Percentiles rank a stretch among this genome's conserved stretches.
These are phyloP conservation scores for Myxozyma neglecta DNA, from an alignment of 805 yeast genomes.

Conservation along the genomic window DNA sequence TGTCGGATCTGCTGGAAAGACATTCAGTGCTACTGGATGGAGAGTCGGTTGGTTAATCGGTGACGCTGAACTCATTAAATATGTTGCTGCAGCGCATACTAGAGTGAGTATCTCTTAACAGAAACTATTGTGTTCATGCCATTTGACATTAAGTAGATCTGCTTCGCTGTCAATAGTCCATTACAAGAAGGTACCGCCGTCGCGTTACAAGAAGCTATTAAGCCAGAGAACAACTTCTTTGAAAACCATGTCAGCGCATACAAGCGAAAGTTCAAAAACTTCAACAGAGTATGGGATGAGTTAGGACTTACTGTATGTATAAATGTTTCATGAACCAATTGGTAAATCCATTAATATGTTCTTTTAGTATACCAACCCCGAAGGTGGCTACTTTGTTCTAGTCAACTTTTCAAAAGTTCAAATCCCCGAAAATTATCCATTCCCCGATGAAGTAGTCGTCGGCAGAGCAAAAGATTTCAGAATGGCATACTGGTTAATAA, in stretches of 20 bases:
- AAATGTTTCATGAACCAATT: too few relatives aligned
- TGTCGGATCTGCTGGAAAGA: slow-evolving; percentile 96
- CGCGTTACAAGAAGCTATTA: slow-evolving; percentile 60
- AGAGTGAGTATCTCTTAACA: slow-evolving; percentile 43
- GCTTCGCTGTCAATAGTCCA: slow-evolving; percentile 88
- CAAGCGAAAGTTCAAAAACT: slow-evolving; percentile 66
- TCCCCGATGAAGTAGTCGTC: slow-evolving; percentile 64
- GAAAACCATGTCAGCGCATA: slow-evolving; percentile 67
- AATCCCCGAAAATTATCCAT: slow-evolving; percentile 69
- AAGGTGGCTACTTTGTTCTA: slow-evolving; percentile 89
- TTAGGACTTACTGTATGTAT: slow-evolving; percentile 65
- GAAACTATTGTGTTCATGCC: not conserved
- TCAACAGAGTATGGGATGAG: slow-evolving; percentile 79
- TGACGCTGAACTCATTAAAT: slow-evolving; percentile 73
- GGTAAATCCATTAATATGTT: not conserved
- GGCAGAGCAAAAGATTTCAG: slow-evolving; percentile 79
- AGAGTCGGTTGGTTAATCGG: slow-evolving; percentile 96
- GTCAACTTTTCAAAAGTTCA: slow-evolving; percentile 83
- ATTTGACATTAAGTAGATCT: slow-evolving; percentile 46
- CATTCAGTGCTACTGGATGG: slow-evolving; percentile 99
- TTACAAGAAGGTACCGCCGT: slow-evolving; percentile 88
- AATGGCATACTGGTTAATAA: slow-evolving; percentile 88
- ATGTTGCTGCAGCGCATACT: slow-evolving; percentile 86
- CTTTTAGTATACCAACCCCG: slow-evolving; percentile 68
- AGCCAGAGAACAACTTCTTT: slow-evolving; percentile 60